Evolutionary conservation across 2,329 filamentous ascomycete genomes (phyloP).

Genomic region (Ceratocystis lukuohia): DNA sequence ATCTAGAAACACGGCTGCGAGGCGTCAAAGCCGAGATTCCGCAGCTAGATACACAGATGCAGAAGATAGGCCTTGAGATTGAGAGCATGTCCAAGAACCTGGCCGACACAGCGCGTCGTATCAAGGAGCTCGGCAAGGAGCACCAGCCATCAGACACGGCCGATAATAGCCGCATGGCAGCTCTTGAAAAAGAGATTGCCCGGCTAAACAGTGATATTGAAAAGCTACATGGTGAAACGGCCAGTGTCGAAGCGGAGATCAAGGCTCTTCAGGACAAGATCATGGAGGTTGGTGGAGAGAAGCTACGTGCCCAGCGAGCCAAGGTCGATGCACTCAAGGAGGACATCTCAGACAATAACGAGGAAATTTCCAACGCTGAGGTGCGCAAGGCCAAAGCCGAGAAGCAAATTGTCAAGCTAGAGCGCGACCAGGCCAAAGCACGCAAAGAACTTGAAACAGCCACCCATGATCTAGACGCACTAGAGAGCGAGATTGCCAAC

Average conservation of each 20-base stretch:
- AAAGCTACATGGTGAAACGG: constrained; percentile 70
- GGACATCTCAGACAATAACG: constrained; percentile 65
- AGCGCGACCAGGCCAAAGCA: constrained; percentile 68
- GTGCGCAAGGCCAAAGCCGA: constrained; percentile 84
- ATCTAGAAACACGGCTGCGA: constrained; percentile 60
- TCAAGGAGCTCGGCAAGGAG: constrained; percentile 71
- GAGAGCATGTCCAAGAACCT: constrained; percentile 78
- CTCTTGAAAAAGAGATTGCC: constrained; percentile 64
- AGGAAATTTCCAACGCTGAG: constrained; percentile 75
- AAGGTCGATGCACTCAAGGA: constrained; percentile 83
- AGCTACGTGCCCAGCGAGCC: constrained; percentile 75
- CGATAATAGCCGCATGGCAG: constrained; percentile 60
- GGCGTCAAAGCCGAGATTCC: constrained; percentile 68
- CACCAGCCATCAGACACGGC: constrained; percentile 60
- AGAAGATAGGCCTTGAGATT: constrained; percentile 79
- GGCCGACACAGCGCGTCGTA: constrained; percentile 66
- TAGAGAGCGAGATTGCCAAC: constrained; percentile 64
- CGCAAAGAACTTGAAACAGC: constrained; percentile 65
- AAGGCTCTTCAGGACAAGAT: constrained; percentile 89
- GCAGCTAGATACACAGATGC: constrained; percentile 73
- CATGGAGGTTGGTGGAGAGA: constrained; percentile 94
- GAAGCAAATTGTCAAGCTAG: constrained; percentile 77
- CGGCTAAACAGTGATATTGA: constrained; percentile 65
- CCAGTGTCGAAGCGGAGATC: constrained; percentile 83
- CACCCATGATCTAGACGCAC: constrained; percentile 56